phyloP scores from a whole-genome alignment of 441 rosid species.

The Arabidopsis hybrid region DNA sequence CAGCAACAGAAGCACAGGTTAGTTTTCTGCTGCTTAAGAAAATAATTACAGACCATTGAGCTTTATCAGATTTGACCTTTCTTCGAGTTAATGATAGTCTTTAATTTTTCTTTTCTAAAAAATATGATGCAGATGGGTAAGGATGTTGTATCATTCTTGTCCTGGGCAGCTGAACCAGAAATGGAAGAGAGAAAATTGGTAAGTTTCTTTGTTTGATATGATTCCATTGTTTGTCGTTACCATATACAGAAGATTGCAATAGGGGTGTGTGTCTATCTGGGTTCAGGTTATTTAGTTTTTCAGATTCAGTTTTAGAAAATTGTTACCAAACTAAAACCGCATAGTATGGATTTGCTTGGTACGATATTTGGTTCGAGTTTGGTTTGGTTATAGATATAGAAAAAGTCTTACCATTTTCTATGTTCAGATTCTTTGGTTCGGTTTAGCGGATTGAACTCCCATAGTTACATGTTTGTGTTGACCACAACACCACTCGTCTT shows the following conservation, averaged over 20 bases:
- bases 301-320: not conserved
- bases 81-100: not conserved
- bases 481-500: not conserved
- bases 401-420: not conserved
- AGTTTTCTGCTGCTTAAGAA: not conserved
- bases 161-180: slow-evolving; percentile 99
- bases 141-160: slow-evolving; percentile 87
- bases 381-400: not conserved
- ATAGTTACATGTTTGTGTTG: not conserved
- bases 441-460: not conserved
- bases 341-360: not conserved
- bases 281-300: not conserved
- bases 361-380: not conserved
- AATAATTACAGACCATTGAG: not conserved
- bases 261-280: not conserved
- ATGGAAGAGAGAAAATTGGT: slow-evolving; percentile 99
- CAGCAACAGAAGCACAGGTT: slow-evolving; percentile 99
- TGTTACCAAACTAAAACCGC: slow-evolving; percentile 6
- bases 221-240: not conserved
- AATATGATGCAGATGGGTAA: slow-evolving; percentile 87
- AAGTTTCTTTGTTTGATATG: slow-evolving; percentile 33
- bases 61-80: slow-evolving; percentile 1
- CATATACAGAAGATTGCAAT: slow-evolving; percentile 7
- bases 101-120: slow-evolving; percentile 4
- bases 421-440: not conserved